Evolutionary conservation across 495 filamentous ascomycete species (phyloP), one percentile per base, ranked within the genome.

Genomic region (Massariosphaeria phaeospora): DNA sequence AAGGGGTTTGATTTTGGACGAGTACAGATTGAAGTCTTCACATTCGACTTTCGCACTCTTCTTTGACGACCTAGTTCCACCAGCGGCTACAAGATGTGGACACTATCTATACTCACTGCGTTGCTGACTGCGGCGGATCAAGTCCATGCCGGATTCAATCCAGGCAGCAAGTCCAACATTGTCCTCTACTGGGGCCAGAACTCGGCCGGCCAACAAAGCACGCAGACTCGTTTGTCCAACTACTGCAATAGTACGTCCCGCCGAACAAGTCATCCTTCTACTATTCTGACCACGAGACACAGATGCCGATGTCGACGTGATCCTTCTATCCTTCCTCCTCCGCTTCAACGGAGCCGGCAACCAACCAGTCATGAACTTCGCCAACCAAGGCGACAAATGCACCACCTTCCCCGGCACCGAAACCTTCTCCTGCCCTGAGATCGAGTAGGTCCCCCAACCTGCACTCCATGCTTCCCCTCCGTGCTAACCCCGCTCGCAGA

Each of bases 131-230:
- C n/a, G n/a, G n/a, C n/a, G n/a, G n/a, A n/a, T n/a, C n/a, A n/a
- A n/a, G 39, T 35, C 42, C 23, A 48, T 42, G 75, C 75, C 45
- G 79, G 76, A 42, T 79, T 84, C 61, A 66, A 76, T 61, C 52
- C 73, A 3, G 46, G 57, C 26, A 67, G 73, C 3, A 73, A 72
- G n/a, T 75, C 71, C 51, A 86, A 85, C 63, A 64, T 86, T 58
- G 80, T 78, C 20, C 70, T 86, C 21, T 87, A 86, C 66, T 87
- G 81, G 73, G 84, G 69, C 73, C 70, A 69, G 24, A 59, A 59
- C 49, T 59, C 84, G 57, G 33, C 71, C 70, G 39, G 71, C 67
- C 15, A 67, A 63, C 12, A 75, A 73, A 45, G 21, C 59, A 48
- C 70, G 61, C 70, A 81, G 72, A 58, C 66, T 17, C 52, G 76